A percentile compares a stretch with the other conserved stretches of the same genome.
Evolutionary conservation across 768 basidiomycete species (phyloP).

Genomic region (Agaricus blazei): DNA sequence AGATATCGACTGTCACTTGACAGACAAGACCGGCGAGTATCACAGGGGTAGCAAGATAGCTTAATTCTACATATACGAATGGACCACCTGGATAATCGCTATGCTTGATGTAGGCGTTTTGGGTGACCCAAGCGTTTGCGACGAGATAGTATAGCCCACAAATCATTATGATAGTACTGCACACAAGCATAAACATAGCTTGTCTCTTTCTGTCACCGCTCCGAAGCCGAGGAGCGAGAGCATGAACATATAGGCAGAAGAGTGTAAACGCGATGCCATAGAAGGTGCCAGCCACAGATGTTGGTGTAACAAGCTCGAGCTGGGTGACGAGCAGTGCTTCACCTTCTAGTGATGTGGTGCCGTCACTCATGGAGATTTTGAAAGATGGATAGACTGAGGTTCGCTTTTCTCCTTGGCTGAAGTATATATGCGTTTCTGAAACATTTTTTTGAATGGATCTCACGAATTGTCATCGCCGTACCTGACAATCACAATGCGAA

Average conservation of each 20-base stretch:
- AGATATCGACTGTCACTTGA: background rate
- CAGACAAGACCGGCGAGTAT: background rate
- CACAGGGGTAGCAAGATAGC: background rate
- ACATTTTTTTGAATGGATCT: too few species aligned
- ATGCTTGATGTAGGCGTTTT: background rate
- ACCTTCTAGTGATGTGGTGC: too few species aligned
- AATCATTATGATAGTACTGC: background rate
- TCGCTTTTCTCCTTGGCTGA: too few species aligned
- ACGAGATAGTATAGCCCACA: background rate
- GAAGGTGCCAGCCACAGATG: background rate
- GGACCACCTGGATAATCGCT: background rate
- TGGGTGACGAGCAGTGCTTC: background rate
- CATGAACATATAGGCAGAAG: background rate
- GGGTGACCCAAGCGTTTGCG: background rate
- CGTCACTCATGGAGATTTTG: too few species aligned
- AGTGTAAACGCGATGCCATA: background rate
- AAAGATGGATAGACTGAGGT: too few species aligned
- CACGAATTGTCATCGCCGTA: too few species aligned
- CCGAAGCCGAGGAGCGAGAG: background rate
- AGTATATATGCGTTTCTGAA: too few species aligned
- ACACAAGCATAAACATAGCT: background rate
- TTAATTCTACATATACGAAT: background rate
- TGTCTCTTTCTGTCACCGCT: background rate
- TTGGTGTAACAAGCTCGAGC: background rate
- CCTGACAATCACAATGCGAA: too few species aligned